Evolutionary conservation across 768 basidiomycete genomes (phyloP), one percentile per base, ranked within the genome.

Genomic region (Tricholoma hemisulphureum): DNA sequence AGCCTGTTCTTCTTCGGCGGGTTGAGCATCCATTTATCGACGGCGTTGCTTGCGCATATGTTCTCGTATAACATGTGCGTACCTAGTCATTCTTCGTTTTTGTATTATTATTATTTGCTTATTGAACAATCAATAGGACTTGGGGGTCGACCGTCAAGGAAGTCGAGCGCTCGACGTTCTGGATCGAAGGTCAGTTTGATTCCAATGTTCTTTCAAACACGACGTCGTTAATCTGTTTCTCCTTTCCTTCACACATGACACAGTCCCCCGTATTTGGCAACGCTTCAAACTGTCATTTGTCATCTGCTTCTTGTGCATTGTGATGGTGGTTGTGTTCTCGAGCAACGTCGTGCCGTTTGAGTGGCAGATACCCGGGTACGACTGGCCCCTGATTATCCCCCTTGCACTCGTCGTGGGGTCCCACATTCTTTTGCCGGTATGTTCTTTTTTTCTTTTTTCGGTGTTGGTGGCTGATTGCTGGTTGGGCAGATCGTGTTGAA

Each of bases 111-210:
- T 16, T 49, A 35, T 41, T 60, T 55, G 50, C 52, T 35, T 58
- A 55, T 5, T 53, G 34, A 31, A 49, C 49, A 58, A 49, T 53
- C n/a, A n/a, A 23, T 50, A 81, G 79, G 80, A 81, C 80, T 31
- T 82, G 81, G 81, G 80, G 81, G 26, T 81, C 80, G 26, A 82
- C 81, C 1, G 80, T 75, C 63, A 94, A 95, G 72, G 91, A 92
- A 73, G 91, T 95, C 52, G 88, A 93, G 67, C 80, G 84, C 26
- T 91, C 89, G 2, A 92, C 93, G 57, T 93, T 95, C 78, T 93
- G 90, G 84, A 84, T 91, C 61, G 93, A 95, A 74, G 75, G 76
- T 71, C 52, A 56, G 63, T 58, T 29, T 46, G n/a, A 56, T 35
- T 46, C 46, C 11, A 31, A 14, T 35, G 16, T 28, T 11, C 11